A percentile compares a stretch with the other conserved stretches of the same genome.
Evolutionary conservation across 1,284 basidiomycete genomes (phyloP).

Genomic region (Porphyrellus sp.): DNA sequence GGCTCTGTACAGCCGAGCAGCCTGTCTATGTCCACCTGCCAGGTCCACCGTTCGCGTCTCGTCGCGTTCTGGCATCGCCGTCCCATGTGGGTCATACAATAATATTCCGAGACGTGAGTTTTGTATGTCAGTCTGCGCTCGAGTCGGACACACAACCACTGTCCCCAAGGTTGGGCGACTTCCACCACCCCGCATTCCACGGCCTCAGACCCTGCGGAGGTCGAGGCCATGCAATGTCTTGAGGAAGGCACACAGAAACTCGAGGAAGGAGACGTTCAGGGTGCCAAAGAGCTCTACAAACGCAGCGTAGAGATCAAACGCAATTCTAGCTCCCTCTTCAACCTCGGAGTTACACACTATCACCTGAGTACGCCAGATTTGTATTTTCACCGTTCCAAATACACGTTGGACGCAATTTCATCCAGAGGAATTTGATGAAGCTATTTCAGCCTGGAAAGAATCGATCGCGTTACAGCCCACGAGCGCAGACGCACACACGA

Average conservation of each 20-base stretch:
- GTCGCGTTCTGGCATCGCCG: conserved; percentile 11
- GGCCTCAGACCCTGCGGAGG: conserved; percentile 79
- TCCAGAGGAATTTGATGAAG: conserved; percentile 81
- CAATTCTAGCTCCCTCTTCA: conserved; percentile 82
- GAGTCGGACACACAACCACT: conserved; percentile 2
- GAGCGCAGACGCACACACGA: conserved; percentile 90
- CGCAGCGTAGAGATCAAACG: conserved; percentile 80
- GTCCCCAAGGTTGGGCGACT: conserved; percentile 71
- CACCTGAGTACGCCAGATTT: conserved; percentile 65
- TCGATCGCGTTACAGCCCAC: conserved; percentile 80
- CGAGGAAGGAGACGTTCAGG: conserved; percentile 86
- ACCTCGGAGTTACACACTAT: conserved; percentile 86
- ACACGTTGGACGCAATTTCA: conserved; percentile 18
- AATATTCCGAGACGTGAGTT: conserved; percentile 30
- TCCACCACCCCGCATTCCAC: conserved; percentile 79
- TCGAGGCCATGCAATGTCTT: conserved; percentile 77
- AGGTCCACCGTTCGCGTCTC: conserved; percentile 14
- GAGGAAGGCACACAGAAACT: conserved; percentile 86
- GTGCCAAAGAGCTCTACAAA: conserved; percentile 75
- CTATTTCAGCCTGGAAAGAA: conserved; percentile 85
- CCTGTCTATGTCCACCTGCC: conserved; percentile 20
- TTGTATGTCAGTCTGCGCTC: conserved; percentile 12
- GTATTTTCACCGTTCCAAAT: conserved; percentile 14
- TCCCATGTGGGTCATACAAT: conserved; percentile 9
- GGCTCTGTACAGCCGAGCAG: conserved; percentile 25